phyloP scores from a whole-genome alignment of 441 rosid genomes.

The Francoa sonchifolia region DNA sequence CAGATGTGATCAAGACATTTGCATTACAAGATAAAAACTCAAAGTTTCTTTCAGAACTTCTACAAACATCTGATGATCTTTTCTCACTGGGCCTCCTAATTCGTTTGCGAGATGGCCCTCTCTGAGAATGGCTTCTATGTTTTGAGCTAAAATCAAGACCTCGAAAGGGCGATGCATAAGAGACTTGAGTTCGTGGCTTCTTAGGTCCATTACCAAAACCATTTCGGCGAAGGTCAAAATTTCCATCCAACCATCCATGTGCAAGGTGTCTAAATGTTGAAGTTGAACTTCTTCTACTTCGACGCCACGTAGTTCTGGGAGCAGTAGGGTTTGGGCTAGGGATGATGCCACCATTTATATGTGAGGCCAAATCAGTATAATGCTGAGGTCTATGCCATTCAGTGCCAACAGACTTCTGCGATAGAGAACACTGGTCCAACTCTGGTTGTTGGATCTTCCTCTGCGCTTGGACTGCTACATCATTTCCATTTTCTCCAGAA shows the following conservation, averaged over 20 bases:
- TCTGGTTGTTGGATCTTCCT: constrained; percentile 21
- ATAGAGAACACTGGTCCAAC: constrained; percentile 16
- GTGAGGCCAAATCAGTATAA: constrained; percentile 38
- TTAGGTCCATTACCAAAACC: constrained; percentile 73
- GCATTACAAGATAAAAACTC: constrained; percentile 62
- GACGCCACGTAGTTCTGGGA: constrained; percentile 72
- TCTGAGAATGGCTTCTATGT: constrained; percentile 39
- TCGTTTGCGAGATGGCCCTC: constrained; percentile 52
- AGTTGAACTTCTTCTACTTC: constrained; percentile 38
- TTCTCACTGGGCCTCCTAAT: constrained; percentile 70
- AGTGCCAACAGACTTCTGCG: constrained; percentile 19
- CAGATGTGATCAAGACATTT: constrained; percentile 55
- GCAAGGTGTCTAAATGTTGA: constrained; percentile 32
- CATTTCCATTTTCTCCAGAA: constrained; percentile 22
- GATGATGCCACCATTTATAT: constrained; percentile 38
- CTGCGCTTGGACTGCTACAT: constrained; percentile 16
- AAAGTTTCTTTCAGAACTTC: constrained; percentile 42
- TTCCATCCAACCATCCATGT: constrained; percentile 72
- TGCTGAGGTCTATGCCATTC: constrained; percentile 26
- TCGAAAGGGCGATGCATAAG: constrained; percentile 64
- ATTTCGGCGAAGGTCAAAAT: constrained; percentile 35
- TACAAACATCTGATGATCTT: constrained; percentile 40
- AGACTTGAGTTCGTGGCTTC: constrained; percentile 86
- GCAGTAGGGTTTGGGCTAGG: constrained; percentile 81
- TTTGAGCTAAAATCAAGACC: constrained; percentile 45